phyloP scores from a whole-genome alignment of 441 rosid genomes.

The Rhodomyrtus psidioides region DNA sequence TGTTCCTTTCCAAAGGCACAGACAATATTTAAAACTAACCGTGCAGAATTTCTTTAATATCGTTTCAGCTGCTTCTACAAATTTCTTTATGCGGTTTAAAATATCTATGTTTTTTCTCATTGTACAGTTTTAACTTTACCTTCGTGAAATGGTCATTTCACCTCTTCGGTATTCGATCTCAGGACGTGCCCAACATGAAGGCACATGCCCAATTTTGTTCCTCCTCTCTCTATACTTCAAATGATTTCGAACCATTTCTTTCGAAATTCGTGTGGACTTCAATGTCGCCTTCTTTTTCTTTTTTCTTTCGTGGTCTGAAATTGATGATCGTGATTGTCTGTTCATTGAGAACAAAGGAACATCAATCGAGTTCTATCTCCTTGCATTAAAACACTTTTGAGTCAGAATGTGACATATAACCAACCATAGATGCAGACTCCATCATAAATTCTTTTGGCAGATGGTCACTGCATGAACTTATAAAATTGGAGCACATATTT shows the following conservation, averaged over 20 bases:
- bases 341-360: background rate
- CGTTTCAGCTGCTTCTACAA: background rate
- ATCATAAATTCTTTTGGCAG: slow-evolving; percentile 28
- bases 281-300: background rate
- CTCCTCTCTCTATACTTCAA: background rate
- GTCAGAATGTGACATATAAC: slow-evolving; percentile 50
- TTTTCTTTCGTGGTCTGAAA: background rate
- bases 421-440: slow-evolving; percentile 41
- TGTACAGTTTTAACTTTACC: background rate
- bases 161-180: background rate
- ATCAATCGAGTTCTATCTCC: background rate
- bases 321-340: background rate
- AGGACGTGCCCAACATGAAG: background rate
- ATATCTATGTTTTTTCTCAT: background rate
- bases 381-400: background rate
- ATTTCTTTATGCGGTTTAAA: background rate
- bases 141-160: background rate
- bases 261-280: background rate
- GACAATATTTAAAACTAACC: background rate
- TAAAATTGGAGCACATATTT: background rate
- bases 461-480: background rate
- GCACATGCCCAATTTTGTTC: background rate
- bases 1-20: background rate
- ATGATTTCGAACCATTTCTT: background rate
- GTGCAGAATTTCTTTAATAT: background rate